Evolutionary conservation across 805 yeast genomes (phyloP).

Genomic region (Grigorovia yakushimaensis): DNA sequence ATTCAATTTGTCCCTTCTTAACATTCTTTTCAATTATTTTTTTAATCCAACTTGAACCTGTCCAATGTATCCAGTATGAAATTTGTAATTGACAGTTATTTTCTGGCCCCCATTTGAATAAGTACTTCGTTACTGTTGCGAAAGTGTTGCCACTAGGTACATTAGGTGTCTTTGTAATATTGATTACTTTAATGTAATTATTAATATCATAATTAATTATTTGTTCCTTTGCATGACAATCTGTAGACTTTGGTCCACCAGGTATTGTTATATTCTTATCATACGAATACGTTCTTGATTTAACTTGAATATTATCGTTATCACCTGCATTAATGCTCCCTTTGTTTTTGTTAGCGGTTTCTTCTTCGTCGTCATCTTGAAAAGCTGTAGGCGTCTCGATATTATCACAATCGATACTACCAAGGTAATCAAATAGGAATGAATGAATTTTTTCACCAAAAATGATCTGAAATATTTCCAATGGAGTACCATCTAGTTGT

Average conservation of each 20-base stretch:
- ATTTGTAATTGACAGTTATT: slow-evolving; percentile 51
- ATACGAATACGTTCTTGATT: slow-evolving; percentile 50
- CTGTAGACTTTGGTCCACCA: slow-evolving; percentile 89
- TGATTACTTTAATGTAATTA: slow-evolving; percentile 48
- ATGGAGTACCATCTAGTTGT: slow-evolving; percentile 49
- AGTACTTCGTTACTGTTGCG: slow-evolving; percentile 60
- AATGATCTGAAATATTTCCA: slow-evolving; percentile 58
- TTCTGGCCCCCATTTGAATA: slow-evolving; percentile 62
- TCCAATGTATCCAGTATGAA: slow-evolving; percentile 82
- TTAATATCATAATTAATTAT: slow-evolving; percentile 40
- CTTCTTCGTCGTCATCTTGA: background rate
- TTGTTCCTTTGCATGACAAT: slow-evolving; percentile 62
- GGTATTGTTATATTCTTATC: slow-evolving; percentile 67
- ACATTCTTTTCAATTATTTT: slow-evolving; percentile 82
- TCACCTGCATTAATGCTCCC: slow-evolving; percentile 5
- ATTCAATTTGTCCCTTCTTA: slow-evolving; percentile 63
- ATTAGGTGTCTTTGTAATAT: slow-evolving; percentile 73
- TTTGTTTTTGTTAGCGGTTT: background rate
- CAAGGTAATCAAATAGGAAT: slow-evolving; percentile 36
- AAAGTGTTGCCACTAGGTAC: slow-evolving; percentile 90
- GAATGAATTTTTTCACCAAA: slow-evolving; percentile 51
- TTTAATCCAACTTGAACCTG: slow-evolving; percentile 86
- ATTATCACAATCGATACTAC: slow-evolving; percentile 30
- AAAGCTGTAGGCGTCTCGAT: slow-evolving; percentile 29
- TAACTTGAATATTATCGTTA: slow-evolving; percentile 28